A percentile compares a stretch with the other conserved stretches of the same genome.
These are phyloP conservation scores for Blastobotrys chiropterorum DNA, from an alignment of 805 yeast genomes.

Conservation along the genomic window DNA sequence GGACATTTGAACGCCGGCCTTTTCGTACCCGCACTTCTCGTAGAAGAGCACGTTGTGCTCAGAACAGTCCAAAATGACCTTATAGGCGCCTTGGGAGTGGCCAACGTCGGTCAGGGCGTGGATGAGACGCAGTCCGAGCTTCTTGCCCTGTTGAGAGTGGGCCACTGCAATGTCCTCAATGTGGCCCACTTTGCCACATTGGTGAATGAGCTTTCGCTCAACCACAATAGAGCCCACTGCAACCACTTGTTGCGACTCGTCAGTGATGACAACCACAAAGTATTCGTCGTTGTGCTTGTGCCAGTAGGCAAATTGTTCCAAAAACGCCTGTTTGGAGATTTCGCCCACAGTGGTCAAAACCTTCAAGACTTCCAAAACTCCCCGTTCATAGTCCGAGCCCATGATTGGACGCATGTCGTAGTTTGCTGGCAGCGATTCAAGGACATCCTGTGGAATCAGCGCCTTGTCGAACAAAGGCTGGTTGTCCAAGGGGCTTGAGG, in stretches of 20 bases:
- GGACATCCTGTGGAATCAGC: constrained; percentile 25
- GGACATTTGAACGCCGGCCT: constrained; percentile 38
- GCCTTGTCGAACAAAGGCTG: constrained; percentile 20
- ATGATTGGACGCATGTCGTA: constrained; percentile 58
- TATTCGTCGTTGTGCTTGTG: constrained; percentile 43
- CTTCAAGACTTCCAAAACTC: constrained; percentile 54
- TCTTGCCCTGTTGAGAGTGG: constrained; percentile 70
- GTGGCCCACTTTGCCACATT: constrained; percentile 82
- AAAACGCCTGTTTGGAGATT: constrained; percentile 47
- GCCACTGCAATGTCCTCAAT: constrained; percentile 90
- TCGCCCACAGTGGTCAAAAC: constrained; percentile 82
- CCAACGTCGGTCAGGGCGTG: constrained; percentile 56
- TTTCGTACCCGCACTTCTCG: constrained; percentile 73
- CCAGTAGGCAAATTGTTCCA: constrained; percentile 55
- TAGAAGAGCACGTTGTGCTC: constrained; percentile 78
- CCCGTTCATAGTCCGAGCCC: constrained; percentile 51
- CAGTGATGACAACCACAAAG: constrained; percentile 62
- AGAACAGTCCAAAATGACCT: constrained; percentile 84
- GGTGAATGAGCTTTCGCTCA: constrained; percentile 77
- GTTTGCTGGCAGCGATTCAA: constrained; percentile 46
- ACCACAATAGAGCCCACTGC: constrained; percentile 80
- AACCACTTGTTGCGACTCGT: constrained; percentile 48
- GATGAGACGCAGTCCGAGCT: constrained; percentile 67
- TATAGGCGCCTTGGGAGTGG: constrained; percentile 63
- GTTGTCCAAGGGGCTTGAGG: not conserved